Evolutionary conservation across 2,329 filamentous ascomycete species (phyloP).

Genomic region (Ophiosphaerella narmari): DNA sequence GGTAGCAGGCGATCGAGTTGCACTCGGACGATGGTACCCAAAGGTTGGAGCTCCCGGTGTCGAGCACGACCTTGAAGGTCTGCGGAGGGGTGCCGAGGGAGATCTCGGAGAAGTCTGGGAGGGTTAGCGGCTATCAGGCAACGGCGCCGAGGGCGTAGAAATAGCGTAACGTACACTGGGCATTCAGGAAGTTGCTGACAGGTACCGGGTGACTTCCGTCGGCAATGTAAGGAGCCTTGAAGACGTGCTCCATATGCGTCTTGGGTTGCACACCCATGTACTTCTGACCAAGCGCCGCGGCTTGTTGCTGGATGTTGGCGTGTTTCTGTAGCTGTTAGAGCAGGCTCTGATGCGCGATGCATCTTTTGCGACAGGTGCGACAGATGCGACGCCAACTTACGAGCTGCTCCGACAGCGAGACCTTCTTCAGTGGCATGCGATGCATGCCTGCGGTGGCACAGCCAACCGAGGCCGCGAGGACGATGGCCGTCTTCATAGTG

Average conservation of each 20-base stretch:
- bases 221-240: conserved; percentile 71
- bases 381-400: conserved; percentile 59
- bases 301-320: conserved; percentile 79
- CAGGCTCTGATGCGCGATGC: conserved; percentile 7
- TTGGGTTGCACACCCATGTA: conserved; percentile 84
- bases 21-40: conserved; percentile 95
- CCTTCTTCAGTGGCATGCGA: conserved; percentile 98
- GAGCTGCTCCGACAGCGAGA: conserved; percentile 88
- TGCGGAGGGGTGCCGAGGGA: conserved; percentile 89
- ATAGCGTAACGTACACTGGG: conserved; percentile 77
- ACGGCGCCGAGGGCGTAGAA: neutral
- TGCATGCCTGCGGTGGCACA: conserved; percentile 76
- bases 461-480: conserved; percentile 74
- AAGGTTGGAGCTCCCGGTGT: conserved; percentile 98
- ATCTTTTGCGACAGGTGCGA: conserved; percentile 9
- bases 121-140: conserved; percentile 20
- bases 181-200: conserved; percentile 97
- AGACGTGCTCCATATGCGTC: conserved; percentile 73
- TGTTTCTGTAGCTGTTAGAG: conserved; percentile 61
- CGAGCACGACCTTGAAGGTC: conserved; percentile 96
- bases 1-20: conserved; percentile 95
- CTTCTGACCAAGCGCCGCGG: conserved; percentile 87
- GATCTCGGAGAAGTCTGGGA: conserved; percentile 92
- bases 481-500: conserved; percentile 81
- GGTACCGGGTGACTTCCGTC: conserved; percentile 79